Percentiles rank a stretch among this genome's conserved stretches.
Conservation (phyloP, 371 early-diverging fungal species). For the Mucor plumbeus region DNA sequence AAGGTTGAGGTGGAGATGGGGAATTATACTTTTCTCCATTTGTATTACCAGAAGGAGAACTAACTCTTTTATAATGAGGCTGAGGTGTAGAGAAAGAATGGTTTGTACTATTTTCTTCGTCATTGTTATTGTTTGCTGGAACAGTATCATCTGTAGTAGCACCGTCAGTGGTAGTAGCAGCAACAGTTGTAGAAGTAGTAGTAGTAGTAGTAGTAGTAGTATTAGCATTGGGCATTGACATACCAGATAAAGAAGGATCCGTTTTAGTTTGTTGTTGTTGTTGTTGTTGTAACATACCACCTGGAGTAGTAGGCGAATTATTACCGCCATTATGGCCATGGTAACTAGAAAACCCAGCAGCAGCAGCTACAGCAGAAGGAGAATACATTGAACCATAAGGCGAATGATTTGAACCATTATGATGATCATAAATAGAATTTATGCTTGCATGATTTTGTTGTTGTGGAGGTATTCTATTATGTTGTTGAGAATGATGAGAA, state of each 20-base stretch:
- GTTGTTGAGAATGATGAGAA: conserved; percentile 7
- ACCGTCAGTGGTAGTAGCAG: background rate
- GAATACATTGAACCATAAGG: conserved; percentile 6
- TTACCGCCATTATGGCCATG: background rate
- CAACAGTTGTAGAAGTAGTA: background rate
- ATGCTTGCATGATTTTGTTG: conserved; percentile 4
- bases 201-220: background rate
- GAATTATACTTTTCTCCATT: conserved; percentile 1
- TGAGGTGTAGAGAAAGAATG: conserved; percentile 27
- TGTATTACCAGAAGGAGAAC: background rate
- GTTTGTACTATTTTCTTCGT: background rate
- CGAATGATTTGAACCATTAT: background rate
- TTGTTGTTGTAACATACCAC: background rate
- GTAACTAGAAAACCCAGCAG: background rate
- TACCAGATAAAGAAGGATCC: background rate
- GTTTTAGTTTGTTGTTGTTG: background rate
- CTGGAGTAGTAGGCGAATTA: conserved; percentile 2
- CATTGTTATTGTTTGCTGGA: conserved; percentile 4
- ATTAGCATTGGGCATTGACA: background rate
- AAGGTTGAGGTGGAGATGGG: conserved; percentile 27
- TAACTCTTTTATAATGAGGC: conserved; percentile 20
- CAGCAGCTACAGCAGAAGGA: background rate
- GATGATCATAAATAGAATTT: conserved; percentile 4
- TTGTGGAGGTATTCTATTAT: conserved; percentile 6
- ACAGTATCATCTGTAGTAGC: background rate